Conservation (phyloP, 2,329 filamentous ascomycete species). For the Fusarium xyrophilum region DNA sequence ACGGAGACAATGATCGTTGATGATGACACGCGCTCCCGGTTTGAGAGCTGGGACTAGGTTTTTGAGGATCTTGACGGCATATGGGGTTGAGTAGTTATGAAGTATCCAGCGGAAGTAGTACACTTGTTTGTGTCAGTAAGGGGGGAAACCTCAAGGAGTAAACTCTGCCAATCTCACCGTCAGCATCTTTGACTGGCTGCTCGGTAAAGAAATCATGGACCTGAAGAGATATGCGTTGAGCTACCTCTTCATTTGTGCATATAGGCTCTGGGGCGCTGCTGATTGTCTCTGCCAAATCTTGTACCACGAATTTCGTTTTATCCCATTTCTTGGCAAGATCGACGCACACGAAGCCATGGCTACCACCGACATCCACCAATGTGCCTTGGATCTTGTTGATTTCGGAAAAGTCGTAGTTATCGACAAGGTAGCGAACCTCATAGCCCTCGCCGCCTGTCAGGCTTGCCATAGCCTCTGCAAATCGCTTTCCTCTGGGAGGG, state of each 20-base stretch:
- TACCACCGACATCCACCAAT: constrained; percentile 66
- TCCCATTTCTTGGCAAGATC: constrained; percentile 59
- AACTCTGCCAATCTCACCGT: constrained; percentile 48
- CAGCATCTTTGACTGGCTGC: constrained; percentile 60
- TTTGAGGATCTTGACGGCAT: constrained; percentile 56
- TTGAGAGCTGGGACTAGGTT: constrained; percentile 62
- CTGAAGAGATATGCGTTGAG: constrained; percentile 51
- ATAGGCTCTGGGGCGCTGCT: constrained; percentile 55
- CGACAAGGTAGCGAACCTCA: constrained; percentile 59
- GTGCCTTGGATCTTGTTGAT: constrained; percentile 55
- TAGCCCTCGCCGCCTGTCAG: constrained; percentile 64
- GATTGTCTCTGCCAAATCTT: constrained; percentile 60
- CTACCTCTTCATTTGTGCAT: constrained; percentile 48
- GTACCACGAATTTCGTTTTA: constrained; percentile 62
- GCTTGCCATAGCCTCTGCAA: constrained; percentile 62
- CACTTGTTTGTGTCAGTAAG: constrained; percentile 44
- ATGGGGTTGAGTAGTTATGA: constrained; percentile 66
- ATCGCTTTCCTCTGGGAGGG: constrained; percentile 55
- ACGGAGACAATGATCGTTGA: constrained; percentile 55
- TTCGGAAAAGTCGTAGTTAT: constrained; percentile 60
- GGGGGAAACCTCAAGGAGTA: not conserved
- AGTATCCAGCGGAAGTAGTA: constrained; percentile 68
- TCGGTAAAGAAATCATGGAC: constrained; percentile 65
- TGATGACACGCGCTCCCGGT: constrained; percentile 57
- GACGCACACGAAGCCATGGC: constrained; percentile 63